Conservation (phyloP, 2,329 filamentous ascomycete species). For the Aspergillus flavus region DNA sequence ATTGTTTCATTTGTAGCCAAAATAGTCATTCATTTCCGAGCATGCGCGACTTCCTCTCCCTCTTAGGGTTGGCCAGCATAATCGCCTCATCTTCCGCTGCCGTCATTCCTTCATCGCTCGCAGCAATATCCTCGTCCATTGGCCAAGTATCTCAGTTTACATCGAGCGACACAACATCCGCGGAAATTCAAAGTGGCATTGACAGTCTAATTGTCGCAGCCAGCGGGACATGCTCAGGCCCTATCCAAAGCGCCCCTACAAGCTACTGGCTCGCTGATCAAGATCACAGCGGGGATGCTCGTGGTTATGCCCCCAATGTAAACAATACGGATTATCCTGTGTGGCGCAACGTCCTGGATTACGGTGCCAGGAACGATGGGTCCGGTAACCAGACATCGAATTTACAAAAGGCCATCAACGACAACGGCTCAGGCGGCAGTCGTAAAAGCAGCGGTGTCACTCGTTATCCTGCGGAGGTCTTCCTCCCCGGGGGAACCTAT, state of each 20-base stretch:
- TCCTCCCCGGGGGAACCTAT: constrained; percentile 32
- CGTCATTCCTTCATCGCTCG: constrained; percentile 14
- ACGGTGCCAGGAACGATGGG: constrained; percentile 29
- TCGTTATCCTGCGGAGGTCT: constrained; percentile 32
- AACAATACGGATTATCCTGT: constrained; percentile 25
- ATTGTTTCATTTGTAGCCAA: neutral
- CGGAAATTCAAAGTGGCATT: neutral
- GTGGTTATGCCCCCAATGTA: constrained; percentile 28
- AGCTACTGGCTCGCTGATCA: constrained; percentile 30
- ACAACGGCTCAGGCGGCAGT: constrained; percentile 28
- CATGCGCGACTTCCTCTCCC: constrained; percentile 20
- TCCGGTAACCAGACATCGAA: constrained; percentile 26
- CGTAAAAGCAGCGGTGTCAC: constrained; percentile 29
- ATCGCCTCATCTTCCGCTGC: constrained; percentile 17
- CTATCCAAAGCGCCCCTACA: constrained; percentile 3
- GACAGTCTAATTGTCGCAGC: neutral
- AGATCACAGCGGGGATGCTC: constrained; percentile 26
- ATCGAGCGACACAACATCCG: neutral
- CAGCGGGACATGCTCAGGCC: constrained; percentile 15
- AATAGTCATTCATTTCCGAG: neutral
- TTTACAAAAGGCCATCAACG: constrained; percentile 32
- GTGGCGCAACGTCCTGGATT: constrained; percentile 33
- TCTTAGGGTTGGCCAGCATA: constrained; percentile 16
- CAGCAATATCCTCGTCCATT: neutral
- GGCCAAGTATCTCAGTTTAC: neutral